Evolutionary conservation across 352 stramenopile genomes (phyloP).

Genomic region (Thraustochytrium sp.): DNA sequence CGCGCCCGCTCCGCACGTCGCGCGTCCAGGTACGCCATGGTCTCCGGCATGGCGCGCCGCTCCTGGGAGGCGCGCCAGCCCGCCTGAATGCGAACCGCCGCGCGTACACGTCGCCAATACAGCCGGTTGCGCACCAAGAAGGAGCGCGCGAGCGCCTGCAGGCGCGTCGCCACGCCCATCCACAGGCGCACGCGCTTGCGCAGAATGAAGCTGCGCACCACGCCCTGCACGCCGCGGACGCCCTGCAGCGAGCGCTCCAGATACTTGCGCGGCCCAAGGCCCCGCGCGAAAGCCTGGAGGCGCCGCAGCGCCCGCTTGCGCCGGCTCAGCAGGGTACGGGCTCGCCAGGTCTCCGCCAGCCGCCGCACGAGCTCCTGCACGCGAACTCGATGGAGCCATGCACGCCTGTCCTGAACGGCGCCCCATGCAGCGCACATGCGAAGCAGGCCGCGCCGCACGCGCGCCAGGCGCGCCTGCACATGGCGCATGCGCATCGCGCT

Average conservation of each 20-base stretch:
- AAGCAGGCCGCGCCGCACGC: not conserved
- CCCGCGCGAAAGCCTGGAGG: constrained; percentile 1
- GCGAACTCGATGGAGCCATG: constrained; percentile 11
- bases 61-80: not conserved
- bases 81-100: not conserved
- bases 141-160: not conserved
- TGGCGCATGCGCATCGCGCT: constrained; percentile 8
- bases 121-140: constrained; percentile 8
- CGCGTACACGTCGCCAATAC: not conserved
- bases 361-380: not conserved
- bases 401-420: constrained; percentile 24
- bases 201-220: constrained; percentile 25
- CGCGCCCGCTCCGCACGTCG: not conserved
- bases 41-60: not conserved
- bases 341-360: not conserved
- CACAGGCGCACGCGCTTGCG: constrained; percentile 8
- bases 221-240: constrained; percentile 16
- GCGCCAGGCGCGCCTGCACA: not conserved
- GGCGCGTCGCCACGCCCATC: not conserved
- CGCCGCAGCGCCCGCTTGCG: not conserved
- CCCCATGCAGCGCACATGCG: constrained; percentile 43
- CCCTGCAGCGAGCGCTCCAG: not conserved
- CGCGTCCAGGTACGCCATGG: not conserved
- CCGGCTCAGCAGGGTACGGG: not conserved
- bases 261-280: not conserved